Base-by-base conservation (phyloP, 2,329 filamentous ascomycete species). In the Eutypa lata region DNA sequence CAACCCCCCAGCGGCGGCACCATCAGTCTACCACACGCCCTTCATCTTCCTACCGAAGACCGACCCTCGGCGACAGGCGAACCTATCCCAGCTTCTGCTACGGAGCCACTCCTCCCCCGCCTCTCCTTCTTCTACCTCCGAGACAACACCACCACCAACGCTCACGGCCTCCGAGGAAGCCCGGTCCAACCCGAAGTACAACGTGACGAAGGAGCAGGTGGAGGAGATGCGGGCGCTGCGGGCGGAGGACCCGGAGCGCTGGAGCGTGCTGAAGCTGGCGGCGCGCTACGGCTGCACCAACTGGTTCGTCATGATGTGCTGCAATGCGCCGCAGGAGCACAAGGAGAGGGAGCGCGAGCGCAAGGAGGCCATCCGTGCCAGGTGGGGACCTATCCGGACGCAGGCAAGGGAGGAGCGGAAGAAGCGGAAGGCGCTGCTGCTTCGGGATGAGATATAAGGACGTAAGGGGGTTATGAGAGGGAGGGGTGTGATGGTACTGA, bases 21-120 rank as follows among this genome's bases (percentile, higher is more conserved):
- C 79, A 3, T 79, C 81, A n/a, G 82, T 84, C 53, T 77, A 76
- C 62, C 80, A 87, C 71, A 87, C 84, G n/a, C 84, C 84, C 52
- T 79, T 84, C 71, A 80, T 84, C 65, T 87, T 87, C 71, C 78
- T 87, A 28, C 84, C 84, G 50, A 76, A 74, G 48, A 69, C 65
- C 58, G 82, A 84, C 64, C 79, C 80, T 16, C 77, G 81, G 46
- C 77, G 80, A 26, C 70, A 72, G 49, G 74, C 76, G 46, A 76
- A 79, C 66, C 69, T 81, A 40, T 68, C 72, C 16, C 65, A 73
- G 40, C 74, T 82, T 33, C 69, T 78, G 53, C 67, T 68, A n/a
- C n/a, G n/a, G n/a, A n/a, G n/a, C n/a, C n/a, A n/a, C 54, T 64
- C 64, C 31, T 64, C 68, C 13, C 51, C 61, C 26, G 65, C n/a